phyloP scores from a whole-genome alignment of 805 yeast species.

The Yarrowia osloensis region DNA sequence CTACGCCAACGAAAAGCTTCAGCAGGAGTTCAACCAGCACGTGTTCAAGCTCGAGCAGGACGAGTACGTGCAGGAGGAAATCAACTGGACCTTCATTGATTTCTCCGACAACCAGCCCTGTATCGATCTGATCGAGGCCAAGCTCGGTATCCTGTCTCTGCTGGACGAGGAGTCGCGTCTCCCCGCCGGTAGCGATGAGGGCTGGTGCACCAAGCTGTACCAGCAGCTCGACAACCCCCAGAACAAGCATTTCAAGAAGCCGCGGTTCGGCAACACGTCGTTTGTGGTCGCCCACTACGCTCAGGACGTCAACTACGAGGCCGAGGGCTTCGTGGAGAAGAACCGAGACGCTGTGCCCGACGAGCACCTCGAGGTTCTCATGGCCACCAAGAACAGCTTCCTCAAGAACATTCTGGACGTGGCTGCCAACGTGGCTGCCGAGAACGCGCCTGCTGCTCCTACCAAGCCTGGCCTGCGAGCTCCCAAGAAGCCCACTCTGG shows the following conservation, averaged over 20 bases:
- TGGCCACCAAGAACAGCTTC: constrained; percentile 65
- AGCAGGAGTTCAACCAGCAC: constrained; percentile 96
- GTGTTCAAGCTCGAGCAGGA: constrained; percentile 97
- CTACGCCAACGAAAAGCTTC: constrained; percentile 94
- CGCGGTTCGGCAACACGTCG: constrained; percentile 89
- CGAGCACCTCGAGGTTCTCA: constrained; percentile 85
- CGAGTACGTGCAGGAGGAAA: constrained; percentile 87
- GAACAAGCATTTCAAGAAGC: constrained; percentile 74
- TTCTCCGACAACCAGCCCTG: constrained; percentile 97
- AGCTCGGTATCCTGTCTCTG: constrained; percentile 81
- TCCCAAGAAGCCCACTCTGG: constrained; percentile 83
- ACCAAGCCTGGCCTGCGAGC: constrained; percentile 47
- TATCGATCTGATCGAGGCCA: constrained; percentile 85
- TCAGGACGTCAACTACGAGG: constrained; percentile 85
- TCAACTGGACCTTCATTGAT: constrained; percentile 95
- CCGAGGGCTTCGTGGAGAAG: constrained; percentile 94
- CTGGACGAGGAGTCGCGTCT: constrained; percentile 94
- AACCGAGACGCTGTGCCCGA: constrained; percentile 97
- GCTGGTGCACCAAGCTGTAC: constrained; percentile 89
- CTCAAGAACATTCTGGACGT: constrained; percentile 59
- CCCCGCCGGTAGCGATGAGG: constrained; percentile 90
- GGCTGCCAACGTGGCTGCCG: constrained; percentile 58
- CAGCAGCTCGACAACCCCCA: constrained; percentile 80
- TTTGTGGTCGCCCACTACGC: constrained; percentile 94
- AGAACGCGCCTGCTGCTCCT: constrained; percentile 47